These are phyloP conservation scores for Globomyces pollinis-pini DNA, from an alignment of 192 early-diverging fungal genomes.

Conservation along the genomic window DNA sequence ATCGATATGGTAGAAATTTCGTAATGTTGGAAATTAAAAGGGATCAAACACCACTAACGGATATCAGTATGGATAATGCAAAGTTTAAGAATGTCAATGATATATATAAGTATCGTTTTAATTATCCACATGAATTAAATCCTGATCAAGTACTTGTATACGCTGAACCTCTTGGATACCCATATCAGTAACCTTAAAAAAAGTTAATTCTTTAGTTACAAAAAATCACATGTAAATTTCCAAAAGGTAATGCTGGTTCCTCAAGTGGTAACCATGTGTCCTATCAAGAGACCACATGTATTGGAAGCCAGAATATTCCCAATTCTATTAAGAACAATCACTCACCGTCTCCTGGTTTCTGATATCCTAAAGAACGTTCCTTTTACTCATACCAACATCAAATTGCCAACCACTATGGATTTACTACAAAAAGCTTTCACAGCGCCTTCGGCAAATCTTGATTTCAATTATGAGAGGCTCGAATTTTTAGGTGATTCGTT, in stretches of 20 bases:
- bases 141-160: conserved; percentile 25
- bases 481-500: conserved; percentile 88
- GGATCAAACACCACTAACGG: conserved; percentile 8
- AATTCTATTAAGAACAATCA: conserved; percentile 26
- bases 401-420: conserved; percentile 8
- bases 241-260: not conserved
- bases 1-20: conserved; percentile 18
- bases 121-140: conserved; percentile 13
- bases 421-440: conserved; percentile 57
- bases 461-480: conserved; percentile 76
- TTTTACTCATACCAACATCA: not conserved
- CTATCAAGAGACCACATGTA: not conserved
- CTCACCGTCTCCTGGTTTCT: conserved; percentile 19
- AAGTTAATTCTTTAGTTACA: too few species aligned
- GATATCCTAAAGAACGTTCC: conserved; percentile 21
- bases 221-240: not conserved
- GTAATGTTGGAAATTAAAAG: conserved; percentile 16
- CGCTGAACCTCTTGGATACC: conserved; percentile 18
- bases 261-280: not conserved
- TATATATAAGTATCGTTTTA: conserved; percentile 26
- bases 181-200: too few species aligned
- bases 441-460: conserved; percentile 55
- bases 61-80: not conserved
- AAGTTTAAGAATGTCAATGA: conserved; percentile 16
- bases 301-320: conserved; percentile 20